These are phyloP conservation scores for Dalbergia cultrata DNA, from an alignment of 306 rosid species.

Conservation along the genomic window DNA sequence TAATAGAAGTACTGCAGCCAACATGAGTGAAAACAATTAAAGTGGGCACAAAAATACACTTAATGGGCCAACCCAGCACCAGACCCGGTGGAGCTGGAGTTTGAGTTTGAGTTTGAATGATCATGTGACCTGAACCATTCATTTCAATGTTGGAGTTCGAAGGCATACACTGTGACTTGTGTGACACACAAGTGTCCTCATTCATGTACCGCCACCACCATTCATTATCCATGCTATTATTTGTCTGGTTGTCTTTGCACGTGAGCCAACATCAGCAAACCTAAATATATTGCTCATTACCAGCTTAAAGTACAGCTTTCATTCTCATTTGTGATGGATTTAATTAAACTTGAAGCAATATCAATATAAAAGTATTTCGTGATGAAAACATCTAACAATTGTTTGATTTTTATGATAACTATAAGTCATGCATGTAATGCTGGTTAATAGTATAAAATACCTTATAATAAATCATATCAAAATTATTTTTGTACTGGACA, in stretches of 20 bases:
- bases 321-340: not conserved
- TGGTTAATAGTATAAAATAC: too few relatives aligned
- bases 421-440: too few relatives aligned
- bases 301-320: not conserved
- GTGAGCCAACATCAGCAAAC: not conserved
- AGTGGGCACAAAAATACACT: not conserved
- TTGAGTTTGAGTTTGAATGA: too few relatives aligned
- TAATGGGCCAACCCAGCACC: conserved; percentile 4
- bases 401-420: too few relatives aligned
- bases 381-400: too few relatives aligned
- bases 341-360: too few relatives aligned
- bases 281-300: not conserved
- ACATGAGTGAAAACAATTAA: too few relatives aligned
- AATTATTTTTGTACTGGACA: too few relatives aligned
- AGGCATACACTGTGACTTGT: not conserved
- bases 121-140: conserved; percentile 34
- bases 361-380: too few relatives aligned
- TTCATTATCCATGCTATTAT: not conserved
- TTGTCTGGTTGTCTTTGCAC: conserved; percentile 1
- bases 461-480: too few relatives aligned
- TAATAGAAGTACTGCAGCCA: too few relatives aligned
- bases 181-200: conserved; percentile 4
- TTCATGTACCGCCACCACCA: not conserved
- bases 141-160: not conserved
- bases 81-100: not conserved